Evolutionary conservation across 108 stramenopile species (phyloP), one percentile per base, ranked within the genome.

Genomic region (Nitzschia putrida): DNA sequence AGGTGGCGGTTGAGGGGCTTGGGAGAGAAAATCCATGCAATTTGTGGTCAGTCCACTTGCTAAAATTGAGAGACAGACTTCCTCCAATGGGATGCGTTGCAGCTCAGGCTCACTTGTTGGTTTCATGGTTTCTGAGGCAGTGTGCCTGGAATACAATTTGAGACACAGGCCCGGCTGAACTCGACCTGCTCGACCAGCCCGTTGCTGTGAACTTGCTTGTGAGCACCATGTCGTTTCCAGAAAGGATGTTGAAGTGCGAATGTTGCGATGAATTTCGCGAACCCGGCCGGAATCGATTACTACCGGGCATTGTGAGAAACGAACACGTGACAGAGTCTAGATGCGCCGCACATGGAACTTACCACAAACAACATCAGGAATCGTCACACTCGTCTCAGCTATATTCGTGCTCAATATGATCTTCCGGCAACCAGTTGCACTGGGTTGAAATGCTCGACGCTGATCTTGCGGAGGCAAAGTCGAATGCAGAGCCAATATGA

Each of bases 321-420:
- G 6, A 12, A 14, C 29, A 21, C 24, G 14, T 38, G 9, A 5
- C 11, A 9, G 14, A 8, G 5, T 34, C 20, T 0, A 29, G n/a
- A 24, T 5, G 22, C 7, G 25, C 10, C 23, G n/a, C 4, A 23
- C 13, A 14, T 24, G 4, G 34, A 25, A 64, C 81, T 75, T 66
- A 83, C 82, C 87, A 63, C 84, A 82, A 25, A 88, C 80, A 3
- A 90, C 88, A 84, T 97, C 98, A 29, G 92, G 89, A 72, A 99
- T 96, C 20, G 99, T 99, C 52, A 99, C 88, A 51, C 88, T 90
- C 7, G 96, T 97, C 80, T 97, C 96, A 0, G 94, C 94, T 38
- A 98, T 95, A 80, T 97, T 76, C 29, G 75, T 76, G 0, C 57
- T 57, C 64, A 95, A 71, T 8, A 94, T 82, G 0, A 98, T 84